Evolutionary conservation across 192 early-diverging fungal genomes (phyloP).

Genomic region (Entomortierella parvispora): DNA sequence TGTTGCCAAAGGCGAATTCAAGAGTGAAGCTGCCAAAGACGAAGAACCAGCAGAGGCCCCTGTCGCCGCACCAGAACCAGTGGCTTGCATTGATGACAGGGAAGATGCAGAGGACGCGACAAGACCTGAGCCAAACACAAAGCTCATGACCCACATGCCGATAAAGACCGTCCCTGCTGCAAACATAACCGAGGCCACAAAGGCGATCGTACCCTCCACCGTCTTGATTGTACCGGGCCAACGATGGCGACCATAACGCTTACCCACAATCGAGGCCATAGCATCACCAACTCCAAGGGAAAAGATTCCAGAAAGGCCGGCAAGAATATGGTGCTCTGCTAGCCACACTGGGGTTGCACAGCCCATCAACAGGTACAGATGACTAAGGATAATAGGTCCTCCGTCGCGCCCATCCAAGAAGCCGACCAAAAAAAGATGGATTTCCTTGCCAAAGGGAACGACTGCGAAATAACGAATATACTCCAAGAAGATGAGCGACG

Average conservation of each 20-base stretch:
- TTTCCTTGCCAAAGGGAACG: slow-evolving; percentile 66
- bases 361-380: slow-evolving; percentile 90
- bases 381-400: slow-evolving; percentile 85
- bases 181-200: slow-evolving; percentile 72
- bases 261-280: slow-evolving; percentile 88
- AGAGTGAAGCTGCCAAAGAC: background rate
- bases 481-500: slow-evolving; percentile 80
- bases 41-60: background rate
- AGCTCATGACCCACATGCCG: slow-evolving; percentile 48
- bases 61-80: background rate
- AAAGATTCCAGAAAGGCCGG: slow-evolving; percentile 81
- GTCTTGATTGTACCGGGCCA: slow-evolving; percentile 87
- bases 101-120: background rate
- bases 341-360: slow-evolving; percentile 94
- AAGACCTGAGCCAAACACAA: slow-evolving; percentile 26
- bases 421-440: slow-evolving; percentile 77
- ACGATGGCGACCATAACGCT: slow-evolving; percentile 70
- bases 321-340: slow-evolving; percentile 60
- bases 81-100: background rate
- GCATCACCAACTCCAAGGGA: slow-evolving; percentile 92
- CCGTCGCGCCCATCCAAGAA: slow-evolving; percentile 91
- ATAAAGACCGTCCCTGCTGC: slow-evolving; percentile 54
- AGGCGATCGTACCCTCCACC: slow-evolving; percentile 87
- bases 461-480: slow-evolving; percentile 82
- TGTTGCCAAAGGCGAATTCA: no score